A percentile compares a stretch with the other conserved stretches of the same genome.
These are phyloP conservation scores for Phytophthora litchii DNA, from an alignment of 352 stramenopile species.

Conservation along the genomic window DNA sequence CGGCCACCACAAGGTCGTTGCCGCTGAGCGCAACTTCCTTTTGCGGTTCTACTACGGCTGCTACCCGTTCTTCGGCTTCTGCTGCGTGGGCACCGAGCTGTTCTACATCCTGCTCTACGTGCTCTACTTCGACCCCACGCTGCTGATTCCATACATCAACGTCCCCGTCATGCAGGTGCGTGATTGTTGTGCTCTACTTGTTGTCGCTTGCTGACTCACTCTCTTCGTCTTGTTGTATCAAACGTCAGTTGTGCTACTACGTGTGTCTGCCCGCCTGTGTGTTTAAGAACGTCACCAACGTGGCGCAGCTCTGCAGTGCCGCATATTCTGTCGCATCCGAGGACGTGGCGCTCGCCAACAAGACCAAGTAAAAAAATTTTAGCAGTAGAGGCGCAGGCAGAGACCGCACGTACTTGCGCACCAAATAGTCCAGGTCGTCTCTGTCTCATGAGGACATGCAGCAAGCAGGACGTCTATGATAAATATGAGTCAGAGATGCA, in stretches of 20 bases:
- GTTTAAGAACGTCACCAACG: conserved; percentile 94
- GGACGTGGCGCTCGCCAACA: conserved; percentile 60
- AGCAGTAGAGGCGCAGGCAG: conserved; percentile 25
- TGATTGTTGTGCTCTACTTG: conserved; percentile 3
- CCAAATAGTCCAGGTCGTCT: conserved; percentile 5
- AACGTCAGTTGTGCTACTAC: conserved; percentile 76
- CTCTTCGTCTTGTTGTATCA: conserved; percentile 7
- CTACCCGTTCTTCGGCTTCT: conserved; percentile 94
- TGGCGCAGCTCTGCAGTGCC: conserved; percentile 90
- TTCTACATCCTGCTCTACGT: conserved; percentile 94
- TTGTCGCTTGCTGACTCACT: conserved; percentile 3
- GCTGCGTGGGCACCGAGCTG: conserved; percentile 92
- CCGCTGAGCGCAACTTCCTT: conserved; percentile 93
- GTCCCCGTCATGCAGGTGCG: conserved; percentile 65
- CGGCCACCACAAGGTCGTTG: conserved; percentile 95
- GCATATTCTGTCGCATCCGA: conserved; percentile 78
- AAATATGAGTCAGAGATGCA: conserved; percentile 24
- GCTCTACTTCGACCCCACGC: conserved; percentile 76
- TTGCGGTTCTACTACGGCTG: conserved; percentile 94
- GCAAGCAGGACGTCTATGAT: conserved; percentile 6
- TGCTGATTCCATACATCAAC: conserved; percentile 60
- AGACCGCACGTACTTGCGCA: neutral
- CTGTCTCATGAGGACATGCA: conserved; percentile 2
- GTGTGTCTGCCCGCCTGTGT: conserved; percentile 90
- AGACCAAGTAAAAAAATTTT: conserved; percentile 46